Evolutionary conservation across 176 grass and related monocot genomes (phyloP).

Genomic region (Phoenix dactylifera): DNA sequence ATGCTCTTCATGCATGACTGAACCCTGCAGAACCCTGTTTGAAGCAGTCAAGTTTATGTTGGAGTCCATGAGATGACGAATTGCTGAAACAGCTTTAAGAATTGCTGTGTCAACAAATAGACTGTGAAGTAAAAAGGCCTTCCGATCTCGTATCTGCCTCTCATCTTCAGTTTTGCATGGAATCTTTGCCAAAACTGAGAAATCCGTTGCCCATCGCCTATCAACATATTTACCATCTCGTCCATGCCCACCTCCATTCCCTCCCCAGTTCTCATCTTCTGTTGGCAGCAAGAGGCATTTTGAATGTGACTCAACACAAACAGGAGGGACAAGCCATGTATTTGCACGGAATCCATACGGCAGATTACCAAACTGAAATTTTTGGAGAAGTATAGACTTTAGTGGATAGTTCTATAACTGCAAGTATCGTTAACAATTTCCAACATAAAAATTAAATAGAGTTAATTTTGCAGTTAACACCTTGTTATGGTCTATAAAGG

Average conservation of each 20-base stretch:
- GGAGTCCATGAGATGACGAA: slow-evolving; percentile 32
- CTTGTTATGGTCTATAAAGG: slow-evolving; percentile 93
- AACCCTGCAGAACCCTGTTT: slow-evolving; percentile 19
- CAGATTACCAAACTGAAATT: slow-evolving; percentile 89
- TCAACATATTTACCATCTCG: slow-evolving; percentile 49
- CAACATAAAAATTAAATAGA: background rate
- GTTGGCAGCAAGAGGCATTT: slow-evolving; percentile 45
- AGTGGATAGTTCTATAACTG: background rate
- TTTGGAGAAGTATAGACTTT: slow-evolving; percentile 9
- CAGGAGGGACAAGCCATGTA: slow-evolving; percentile 80
- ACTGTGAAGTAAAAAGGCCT: slow-evolving; percentile 87
- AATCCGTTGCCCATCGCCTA: slow-evolving; percentile 70
- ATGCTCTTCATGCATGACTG: slow-evolving; percentile 48
- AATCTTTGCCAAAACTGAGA: slow-evolving; percentile 60
- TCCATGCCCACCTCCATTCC: slow-evolving; percentile 61
- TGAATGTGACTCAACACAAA: slow-evolving; percentile 53
- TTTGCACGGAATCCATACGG: slow-evolving; percentile 97
- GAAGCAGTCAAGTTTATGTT: slow-evolving; percentile 17
- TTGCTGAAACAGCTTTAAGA: slow-evolving; percentile 65
- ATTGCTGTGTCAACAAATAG: slow-evolving; percentile 89
- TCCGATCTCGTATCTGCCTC: slow-evolving; percentile 77
- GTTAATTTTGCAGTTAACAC: slow-evolving; percentile 25
- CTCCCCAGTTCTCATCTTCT: slow-evolving; percentile 88
- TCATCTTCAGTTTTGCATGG: slow-evolving; percentile 88
- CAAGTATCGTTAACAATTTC: slow-evolving; percentile 5